Evolutionary conservation across 2,329 filamentous ascomycete genomes (phyloP).

Genomic region (Graphium sp.): DNA sequence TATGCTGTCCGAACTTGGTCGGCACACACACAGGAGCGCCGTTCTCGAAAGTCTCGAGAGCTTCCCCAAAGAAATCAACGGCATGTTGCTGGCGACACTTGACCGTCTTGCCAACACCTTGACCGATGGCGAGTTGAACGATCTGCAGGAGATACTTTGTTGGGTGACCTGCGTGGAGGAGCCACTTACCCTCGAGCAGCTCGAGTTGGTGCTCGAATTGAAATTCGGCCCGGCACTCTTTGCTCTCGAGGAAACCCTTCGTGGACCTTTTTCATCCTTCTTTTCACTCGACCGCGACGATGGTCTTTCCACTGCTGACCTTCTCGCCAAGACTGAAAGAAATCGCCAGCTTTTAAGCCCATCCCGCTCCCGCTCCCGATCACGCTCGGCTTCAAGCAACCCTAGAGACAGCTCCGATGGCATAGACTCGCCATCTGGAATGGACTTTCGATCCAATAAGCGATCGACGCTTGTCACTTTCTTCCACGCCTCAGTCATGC

Average conservation of each 20-base stretch:
- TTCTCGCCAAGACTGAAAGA: constrained; percentile 19
- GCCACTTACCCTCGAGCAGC: constrained; percentile 22
- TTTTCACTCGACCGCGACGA: constrained; percentile 26
- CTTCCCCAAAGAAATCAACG: constrained; percentile 25
- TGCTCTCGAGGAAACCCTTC: constrained; percentile 22
- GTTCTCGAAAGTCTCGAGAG: constrained; percentile 23
- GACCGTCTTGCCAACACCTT: constrained; percentile 20
- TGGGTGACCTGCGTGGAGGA: constrained; percentile 27
- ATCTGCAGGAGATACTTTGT: constrained; percentile 26
- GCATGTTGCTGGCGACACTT: constrained; percentile 22
- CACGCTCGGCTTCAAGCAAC: too few relatives aligned
- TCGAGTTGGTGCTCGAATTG: constrained; percentile 25
- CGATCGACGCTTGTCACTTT: constrained; percentile 19
- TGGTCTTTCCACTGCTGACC: constrained; percentile 21
- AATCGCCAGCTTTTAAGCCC: constrained; percentile 11
- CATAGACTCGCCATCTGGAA: constrained; percentile 13
- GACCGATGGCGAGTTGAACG: constrained; percentile 18
- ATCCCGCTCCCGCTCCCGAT: constrained; percentile 8
- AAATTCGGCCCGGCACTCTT: constrained; percentile 21
- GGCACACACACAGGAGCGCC: constrained; percentile 24
- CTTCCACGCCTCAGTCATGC: constrained; percentile 20
- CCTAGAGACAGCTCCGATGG: constrained; percentile 12
- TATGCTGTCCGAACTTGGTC: constrained; percentile 29
- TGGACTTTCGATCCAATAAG: constrained; percentile 24
- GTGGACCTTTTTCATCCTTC: constrained; percentile 26